Conservation (phyloP, 139 green algal genomes). For the Chlorella ohadii region DNA sequence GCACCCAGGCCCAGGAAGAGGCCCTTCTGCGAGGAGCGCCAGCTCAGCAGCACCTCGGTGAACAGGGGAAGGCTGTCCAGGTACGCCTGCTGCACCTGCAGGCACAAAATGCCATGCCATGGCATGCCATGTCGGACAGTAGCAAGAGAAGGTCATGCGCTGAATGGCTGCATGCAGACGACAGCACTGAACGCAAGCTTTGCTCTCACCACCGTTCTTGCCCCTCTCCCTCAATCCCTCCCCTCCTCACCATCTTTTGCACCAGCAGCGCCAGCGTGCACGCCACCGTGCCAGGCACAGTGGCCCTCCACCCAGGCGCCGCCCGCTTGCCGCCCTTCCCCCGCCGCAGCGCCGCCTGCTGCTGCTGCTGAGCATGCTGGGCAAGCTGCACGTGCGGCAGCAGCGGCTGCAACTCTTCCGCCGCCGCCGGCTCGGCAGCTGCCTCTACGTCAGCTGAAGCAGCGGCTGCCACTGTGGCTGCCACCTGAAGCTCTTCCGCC, state of each 20-base stretch:
- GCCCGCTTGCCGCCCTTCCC: neutral
- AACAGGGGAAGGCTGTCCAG: slow-evolving; percentile 59
- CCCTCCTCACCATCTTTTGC: slow-evolving; percentile 40
- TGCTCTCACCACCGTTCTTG: too few species aligned
- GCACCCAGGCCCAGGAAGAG: slow-evolving; percentile 50
- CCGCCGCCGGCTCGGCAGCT: neutral
- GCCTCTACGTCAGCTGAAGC: neutral
- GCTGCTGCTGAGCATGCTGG: neutral
- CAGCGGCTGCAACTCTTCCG: neutral
- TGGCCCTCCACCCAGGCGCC: slow-evolving; percentile 16
- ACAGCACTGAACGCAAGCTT: too few species aligned
- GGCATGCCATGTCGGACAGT: too few species aligned
- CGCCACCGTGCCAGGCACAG: slow-evolving; percentile 26
- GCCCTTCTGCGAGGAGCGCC: slow-evolving; percentile 30
- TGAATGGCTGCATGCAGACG: too few species aligned
- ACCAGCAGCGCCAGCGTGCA: slow-evolving; percentile 49
- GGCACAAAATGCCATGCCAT: too few species aligned
- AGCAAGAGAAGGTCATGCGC: too few species aligned
- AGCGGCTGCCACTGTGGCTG: neutral
- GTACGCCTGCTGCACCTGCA: slow-evolving; percentile 49
- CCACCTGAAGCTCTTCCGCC: neutral
- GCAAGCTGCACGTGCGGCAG: slow-evolving; percentile 1
- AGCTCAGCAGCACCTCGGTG: slow-evolving; percentile 42
- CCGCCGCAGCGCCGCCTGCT: neutral
- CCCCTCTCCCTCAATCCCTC: too few species aligned